phyloP scores from a whole-genome alignment of 2,329 filamentous ascomycete genomes.

The Trichophyton benhamiae region DNA sequence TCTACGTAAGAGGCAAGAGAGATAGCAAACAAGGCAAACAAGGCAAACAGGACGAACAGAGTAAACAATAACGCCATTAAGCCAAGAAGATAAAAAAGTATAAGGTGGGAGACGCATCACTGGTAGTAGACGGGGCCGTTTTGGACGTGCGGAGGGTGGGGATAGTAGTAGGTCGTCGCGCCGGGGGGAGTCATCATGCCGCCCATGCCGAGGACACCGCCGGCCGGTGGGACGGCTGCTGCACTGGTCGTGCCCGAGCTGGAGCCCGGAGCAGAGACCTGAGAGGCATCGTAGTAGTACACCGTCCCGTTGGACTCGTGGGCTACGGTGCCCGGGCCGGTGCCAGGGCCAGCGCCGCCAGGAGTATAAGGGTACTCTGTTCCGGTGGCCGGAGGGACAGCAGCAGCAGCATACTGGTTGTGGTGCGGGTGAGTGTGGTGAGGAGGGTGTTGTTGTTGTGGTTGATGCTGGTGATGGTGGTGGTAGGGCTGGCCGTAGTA shows the following conservation, averaged over 20 bases:
- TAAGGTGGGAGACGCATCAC: not conserved
- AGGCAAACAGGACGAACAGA: not conserved
- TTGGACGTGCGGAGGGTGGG: conserved; percentile 33
- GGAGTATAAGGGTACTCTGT: conserved; percentile 28
- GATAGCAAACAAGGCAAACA: conserved; percentile 10
- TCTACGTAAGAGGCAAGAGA: conserved; percentile 16
- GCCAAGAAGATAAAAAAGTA: conserved; percentile 3
- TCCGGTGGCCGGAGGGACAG: conserved; percentile 16
- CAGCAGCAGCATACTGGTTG: conserved; percentile 45
- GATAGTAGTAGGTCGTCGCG: conserved; percentile 42
- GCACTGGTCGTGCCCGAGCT: not conserved
- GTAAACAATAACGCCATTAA: conserved; percentile 5
- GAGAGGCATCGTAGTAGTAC: conserved; percentile 80
- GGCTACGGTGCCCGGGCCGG: conserved; percentile 50
- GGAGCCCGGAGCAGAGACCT: conserved; percentile 34
- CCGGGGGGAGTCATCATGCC: conserved; percentile 62
- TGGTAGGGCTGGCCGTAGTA: conserved; percentile 44
- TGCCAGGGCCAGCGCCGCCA: not conserved
- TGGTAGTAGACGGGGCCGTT: conserved; percentile 41
- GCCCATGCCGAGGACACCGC: conserved; percentile 55
- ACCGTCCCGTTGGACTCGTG: conserved; percentile 94
- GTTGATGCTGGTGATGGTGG: conserved; percentile 35
- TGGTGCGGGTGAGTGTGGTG: conserved; percentile 40
- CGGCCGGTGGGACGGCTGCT: conserved; percentile 23
- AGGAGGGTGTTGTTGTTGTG: conserved; percentile 45